These are phyloP conservation scores for Collybia nuda DNA, from an alignment of 768 basidiomycete species.

Conservation along the genomic window DNA sequence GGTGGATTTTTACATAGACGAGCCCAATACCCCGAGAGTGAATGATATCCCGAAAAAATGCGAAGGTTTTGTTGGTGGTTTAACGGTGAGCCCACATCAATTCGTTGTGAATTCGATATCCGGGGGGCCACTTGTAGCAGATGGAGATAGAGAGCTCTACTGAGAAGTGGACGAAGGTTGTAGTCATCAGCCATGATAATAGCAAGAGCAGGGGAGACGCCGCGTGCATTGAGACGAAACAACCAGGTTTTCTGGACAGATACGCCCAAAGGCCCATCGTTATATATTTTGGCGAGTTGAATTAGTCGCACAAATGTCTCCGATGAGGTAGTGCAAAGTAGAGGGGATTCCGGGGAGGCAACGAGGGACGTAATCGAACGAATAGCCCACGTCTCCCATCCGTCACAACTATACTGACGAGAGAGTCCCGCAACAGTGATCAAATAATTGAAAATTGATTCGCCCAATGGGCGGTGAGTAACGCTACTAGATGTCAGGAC, in stretches of 20 bases:
- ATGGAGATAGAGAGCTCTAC: constrained; percentile 1
- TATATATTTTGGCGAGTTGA: neutral
- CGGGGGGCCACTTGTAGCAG: neutral
- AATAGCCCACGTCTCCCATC: constrained; percentile 1
- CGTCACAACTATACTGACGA: neutral
- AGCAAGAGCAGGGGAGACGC: neutral
- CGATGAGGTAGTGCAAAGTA: neutral
- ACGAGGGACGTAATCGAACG: neutral
- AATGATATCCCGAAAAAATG: constrained; percentile 2
- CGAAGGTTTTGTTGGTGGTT: neutral
- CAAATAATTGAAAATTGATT: neutral
- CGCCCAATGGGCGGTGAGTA: neutral
- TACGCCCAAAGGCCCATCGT: neutral
- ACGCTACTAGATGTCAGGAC: neutral
- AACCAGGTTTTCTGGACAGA: neutral
- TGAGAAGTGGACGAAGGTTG: neutral
- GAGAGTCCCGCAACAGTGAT: neutral
- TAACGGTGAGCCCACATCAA: neutral
- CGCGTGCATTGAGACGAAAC: neutral
- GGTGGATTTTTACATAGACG: neutral
- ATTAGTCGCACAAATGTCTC: constrained; percentile 1
- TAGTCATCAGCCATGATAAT: constrained; percentile 1
- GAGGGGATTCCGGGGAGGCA: neutral
- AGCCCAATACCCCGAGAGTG: constrained; percentile 2
- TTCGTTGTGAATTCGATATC: constrained; percentile 1